Base-by-base conservation (phyloP, 495 filamentous ascomycete genomes). In the Monascus purpureus region DNA sequence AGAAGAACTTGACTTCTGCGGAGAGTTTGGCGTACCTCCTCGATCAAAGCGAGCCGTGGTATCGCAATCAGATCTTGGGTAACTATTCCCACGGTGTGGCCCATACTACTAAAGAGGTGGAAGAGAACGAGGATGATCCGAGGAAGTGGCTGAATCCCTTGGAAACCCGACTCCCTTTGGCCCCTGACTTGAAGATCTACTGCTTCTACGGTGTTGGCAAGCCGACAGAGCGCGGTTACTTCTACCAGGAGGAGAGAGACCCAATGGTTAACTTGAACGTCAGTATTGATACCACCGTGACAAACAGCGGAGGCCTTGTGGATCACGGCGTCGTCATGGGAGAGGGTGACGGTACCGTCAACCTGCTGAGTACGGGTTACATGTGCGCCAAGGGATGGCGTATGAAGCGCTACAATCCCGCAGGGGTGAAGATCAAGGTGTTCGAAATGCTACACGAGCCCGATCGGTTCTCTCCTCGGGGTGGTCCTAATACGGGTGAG, bases 371-470 rank as follows among this genome's bases (percentile, higher is more conserved):
- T 41, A 75, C 71, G 2, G 90, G 85, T 2, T 97, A 95, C 48
- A 96, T 97, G 90, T 97, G 90, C 54, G 74, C 81, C 40, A 81
- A 79, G 46, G 90, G 90, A 15, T 97, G 90, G 90, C 47, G 49
- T 23, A 81, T 96, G 44, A 85, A 83, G 47, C 72, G 90, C 13
- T 97, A 88, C 45, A 97, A 97, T 49, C 90, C 90, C 1, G 80
- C 84, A 0, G 74, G 75, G 0, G 66, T 77, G 2, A 69, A 82
- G 44, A 63, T 97, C 47, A 88, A 78, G 34, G 78, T 84, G 2
- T 84, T 74, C 41, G 90, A 96, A 58, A 96, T 96, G 88, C 82
- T 77, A 2, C 92, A 97, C 48, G 86, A 96, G 50, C 90, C 90
- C 0, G 86, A 94, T 36, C 61, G 83, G 14, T 96, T 95, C 53